phyloP scores from a whole-genome alignment of 495 filamentous ascomycete genomes.

The Symbiotaphrina buchneri region DNA sequence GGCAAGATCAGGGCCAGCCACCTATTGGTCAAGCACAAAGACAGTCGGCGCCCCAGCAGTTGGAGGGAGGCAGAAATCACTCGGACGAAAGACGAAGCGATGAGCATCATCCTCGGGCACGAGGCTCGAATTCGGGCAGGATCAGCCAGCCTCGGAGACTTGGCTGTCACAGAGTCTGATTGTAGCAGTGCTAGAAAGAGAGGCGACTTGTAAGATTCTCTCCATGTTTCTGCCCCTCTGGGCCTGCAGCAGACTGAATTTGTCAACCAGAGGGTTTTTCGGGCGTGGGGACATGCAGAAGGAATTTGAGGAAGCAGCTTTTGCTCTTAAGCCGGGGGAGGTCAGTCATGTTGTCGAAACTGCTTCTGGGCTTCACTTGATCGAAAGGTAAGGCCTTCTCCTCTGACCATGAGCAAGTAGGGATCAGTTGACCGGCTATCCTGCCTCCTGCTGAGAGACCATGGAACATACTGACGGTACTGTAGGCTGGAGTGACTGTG shows the following conservation, averaged over 20 bases:
- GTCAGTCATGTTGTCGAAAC: slow-evolving; percentile 74
- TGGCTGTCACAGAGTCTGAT: slow-evolving; percentile 78
- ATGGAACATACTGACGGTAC: neutral
- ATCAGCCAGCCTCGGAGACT: slow-evolving; percentile 41
- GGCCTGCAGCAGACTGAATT: neutral
- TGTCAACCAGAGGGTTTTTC: slow-evolving; percentile 54
- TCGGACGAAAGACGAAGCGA: slow-evolving; percentile 68
- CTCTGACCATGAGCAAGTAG: too few species aligned
- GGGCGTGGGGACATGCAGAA: slow-evolving; percentile 92
- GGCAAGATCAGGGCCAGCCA: slow-evolving; percentile 87
- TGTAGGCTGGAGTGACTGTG: neutral
- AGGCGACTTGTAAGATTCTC: slow-evolving; percentile 52
- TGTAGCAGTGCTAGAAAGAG: slow-evolving; percentile 86
- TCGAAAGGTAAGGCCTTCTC: slow-evolving; percentile 57
- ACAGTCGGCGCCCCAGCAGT: slow-evolving; percentile 68
- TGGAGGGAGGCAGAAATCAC: slow-evolving; percentile 84
- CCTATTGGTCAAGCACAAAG: slow-evolving; percentile 76
- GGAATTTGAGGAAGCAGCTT: slow-evolving; percentile 92
- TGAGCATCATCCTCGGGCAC: slow-evolving; percentile 47
- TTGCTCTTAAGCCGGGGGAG: slow-evolving; percentile 63
- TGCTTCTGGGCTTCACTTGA: slow-evolving; percentile 86
- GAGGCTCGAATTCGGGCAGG: slow-evolving; percentile 52
- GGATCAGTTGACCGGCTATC: slow-evolving; percentile 1
- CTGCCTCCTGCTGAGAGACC: too few species aligned
- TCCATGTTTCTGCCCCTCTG: neutral